phyloP scores from a whole-genome alignment of 768 basidiomycete genomes.

The Amanita polypyramis region DNA sequence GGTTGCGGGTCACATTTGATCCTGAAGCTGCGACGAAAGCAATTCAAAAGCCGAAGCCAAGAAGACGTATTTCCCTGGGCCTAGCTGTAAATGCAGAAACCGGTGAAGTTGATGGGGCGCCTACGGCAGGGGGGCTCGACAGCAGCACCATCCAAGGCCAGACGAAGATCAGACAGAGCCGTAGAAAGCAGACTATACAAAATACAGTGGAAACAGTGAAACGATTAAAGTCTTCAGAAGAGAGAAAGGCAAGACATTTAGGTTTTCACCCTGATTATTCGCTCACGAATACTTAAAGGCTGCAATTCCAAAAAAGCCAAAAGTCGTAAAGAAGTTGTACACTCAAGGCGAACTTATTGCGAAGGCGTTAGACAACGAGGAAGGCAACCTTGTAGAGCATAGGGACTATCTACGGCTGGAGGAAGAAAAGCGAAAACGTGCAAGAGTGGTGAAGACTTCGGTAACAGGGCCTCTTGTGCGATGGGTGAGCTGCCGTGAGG shows the following conservation, averaged over 20 bases:
- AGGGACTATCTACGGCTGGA: slow-evolving; percentile 70
- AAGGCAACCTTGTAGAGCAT: slow-evolving; percentile 73
- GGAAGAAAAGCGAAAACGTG: slow-evolving; percentile 71
- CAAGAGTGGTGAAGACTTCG: slow-evolving; percentile 47
- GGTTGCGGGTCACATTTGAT: slow-evolving; percentile 59
- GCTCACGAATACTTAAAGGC: slow-evolving; percentile 25
- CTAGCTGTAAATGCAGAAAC: slow-evolving; percentile 49
- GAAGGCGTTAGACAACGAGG: slow-evolving; percentile 78
- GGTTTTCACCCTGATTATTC: background rate
- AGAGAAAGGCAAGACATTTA: slow-evolving; percentile 39
- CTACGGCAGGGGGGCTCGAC: slow-evolving; percentile 12
- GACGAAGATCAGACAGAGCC: slow-evolving; percentile 43
- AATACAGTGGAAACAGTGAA: slow-evolving; percentile 59
- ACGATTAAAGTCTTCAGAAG: slow-evolving; percentile 53
- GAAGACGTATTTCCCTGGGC: slow-evolving; percentile 45
- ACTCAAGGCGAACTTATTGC: slow-evolving; percentile 83
- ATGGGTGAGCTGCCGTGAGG: slow-evolving; percentile 61
- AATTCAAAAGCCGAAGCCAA: slow-evolving; percentile 20
- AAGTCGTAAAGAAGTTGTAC: slow-evolving; percentile 35
- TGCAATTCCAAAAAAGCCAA: slow-evolving; percentile 52
- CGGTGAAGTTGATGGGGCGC: slow-evolving; percentile 32
- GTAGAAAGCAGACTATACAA: slow-evolving; percentile 57
- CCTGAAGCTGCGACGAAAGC: slow-evolving; percentile 30
- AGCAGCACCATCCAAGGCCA: slow-evolving; percentile 4
- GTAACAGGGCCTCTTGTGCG: slow-evolving; percentile 60